Percentiles rank a stretch among this genome's conserved stretches.
Evolutionary conservation across 1,139 yeast species (phyloP).

Genomic region (Suhomyces bribrorum): DNA sequence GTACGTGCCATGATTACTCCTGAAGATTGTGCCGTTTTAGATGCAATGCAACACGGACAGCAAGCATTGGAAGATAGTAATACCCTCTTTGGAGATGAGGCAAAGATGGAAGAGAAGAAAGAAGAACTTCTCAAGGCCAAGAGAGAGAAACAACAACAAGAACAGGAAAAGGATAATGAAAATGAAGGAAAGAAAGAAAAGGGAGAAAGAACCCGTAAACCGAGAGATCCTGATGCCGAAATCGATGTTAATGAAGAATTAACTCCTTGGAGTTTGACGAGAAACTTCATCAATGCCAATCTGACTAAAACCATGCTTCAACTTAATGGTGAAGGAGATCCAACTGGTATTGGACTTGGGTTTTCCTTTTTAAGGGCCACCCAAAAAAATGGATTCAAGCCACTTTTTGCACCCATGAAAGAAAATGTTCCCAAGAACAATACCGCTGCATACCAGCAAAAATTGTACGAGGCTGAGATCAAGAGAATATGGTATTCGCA

Average conservation of each 20-base stretch:
- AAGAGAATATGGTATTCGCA: conserved; percentile 90
- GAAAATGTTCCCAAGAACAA: conserved; percentile 48
- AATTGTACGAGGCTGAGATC: conserved; percentile 89
- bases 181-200: conserved; percentile 22
- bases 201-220: conserved; percentile 23
- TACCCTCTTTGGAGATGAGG: conserved; percentile 46
- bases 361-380: conserved; percentile 89
- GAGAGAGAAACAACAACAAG: conserved; percentile 36
- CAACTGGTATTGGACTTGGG: conserved; percentile 88
- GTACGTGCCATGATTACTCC: conserved; percentile 87
- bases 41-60: conserved; percentile 92
- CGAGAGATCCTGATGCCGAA: conserved; percentile 31
- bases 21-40: conserved; percentile 85
- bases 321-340: conserved; percentile 95
- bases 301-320: conserved; percentile 97
- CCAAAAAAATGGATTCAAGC: conserved; percentile 91
- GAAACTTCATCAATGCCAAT: conserved; percentile 89
- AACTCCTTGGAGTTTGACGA: conserved; percentile 91
- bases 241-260: conserved; percentile 76
- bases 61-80: conserved; percentile 77
- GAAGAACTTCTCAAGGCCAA: conserved; percentile 18
- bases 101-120: conserved; percentile 20
- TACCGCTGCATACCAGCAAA: conserved; percentile 78
- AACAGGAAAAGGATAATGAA: conserved; percentile 24
- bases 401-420: conserved; percentile 50